These are phyloP conservation scores for Cercospora zeina DNA, from an alignment of 2,329 filamentous ascomycete genomes.

Conservation along the genomic window DNA sequence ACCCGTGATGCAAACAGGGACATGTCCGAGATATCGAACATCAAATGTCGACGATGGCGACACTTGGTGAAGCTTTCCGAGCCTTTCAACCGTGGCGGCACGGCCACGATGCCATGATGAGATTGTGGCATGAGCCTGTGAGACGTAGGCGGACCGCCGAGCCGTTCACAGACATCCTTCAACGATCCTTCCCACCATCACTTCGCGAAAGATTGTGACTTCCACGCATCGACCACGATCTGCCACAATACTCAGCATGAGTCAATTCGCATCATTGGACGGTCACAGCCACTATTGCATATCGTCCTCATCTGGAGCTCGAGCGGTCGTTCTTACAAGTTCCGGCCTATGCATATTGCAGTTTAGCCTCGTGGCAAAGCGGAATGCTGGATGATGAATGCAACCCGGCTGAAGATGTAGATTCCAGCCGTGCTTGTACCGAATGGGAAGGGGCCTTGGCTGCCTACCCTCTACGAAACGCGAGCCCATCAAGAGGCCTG, in stretches of 20 bases:
- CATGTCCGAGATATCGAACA: not conserved
- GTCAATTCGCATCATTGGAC: not conserved
- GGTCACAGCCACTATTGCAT: not conserved
- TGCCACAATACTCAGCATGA: not conserved
- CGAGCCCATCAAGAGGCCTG: no score
- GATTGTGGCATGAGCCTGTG: not conserved
- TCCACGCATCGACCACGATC: not conserved
- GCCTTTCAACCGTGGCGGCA: not conserved
- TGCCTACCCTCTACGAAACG: no score
- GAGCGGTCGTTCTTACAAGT: no score
- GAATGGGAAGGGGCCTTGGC: no score
- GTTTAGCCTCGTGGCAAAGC: conserved; percentile 10
- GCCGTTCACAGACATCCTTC: not conserved
- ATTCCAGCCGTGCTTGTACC: no score
- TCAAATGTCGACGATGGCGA: not conserved
- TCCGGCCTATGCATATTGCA: not conserved
- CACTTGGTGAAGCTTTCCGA: not conserved
- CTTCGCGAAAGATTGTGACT: not conserved
- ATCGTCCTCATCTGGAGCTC: not conserved
- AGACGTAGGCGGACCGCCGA: not conserved
- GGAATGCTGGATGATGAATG: no score
- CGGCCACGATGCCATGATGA: not conserved
- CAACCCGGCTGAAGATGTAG: not conserved
- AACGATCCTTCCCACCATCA: not conserved
- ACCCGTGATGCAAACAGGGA: not conserved